These are phyloP conservation scores for Elaeagnus macrophylla DNA, from an alignment of 306 rosid genomes.

Conservation along the genomic window DNA sequence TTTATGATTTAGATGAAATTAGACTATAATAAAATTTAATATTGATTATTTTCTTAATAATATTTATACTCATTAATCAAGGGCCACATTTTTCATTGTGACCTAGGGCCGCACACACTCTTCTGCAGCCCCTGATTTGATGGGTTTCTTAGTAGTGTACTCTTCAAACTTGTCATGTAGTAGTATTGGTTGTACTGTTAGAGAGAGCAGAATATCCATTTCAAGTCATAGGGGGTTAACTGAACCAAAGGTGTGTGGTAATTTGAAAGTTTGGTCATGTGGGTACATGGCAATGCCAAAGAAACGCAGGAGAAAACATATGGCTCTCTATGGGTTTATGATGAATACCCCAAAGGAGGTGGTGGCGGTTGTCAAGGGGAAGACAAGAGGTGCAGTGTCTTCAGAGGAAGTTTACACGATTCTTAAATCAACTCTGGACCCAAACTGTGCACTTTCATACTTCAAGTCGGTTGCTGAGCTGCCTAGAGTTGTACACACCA, in stretches of 20 bases:
- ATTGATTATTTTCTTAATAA: too few species aligned
- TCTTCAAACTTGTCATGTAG: conserved; percentile 42
- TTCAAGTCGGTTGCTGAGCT: conserved; percentile 53
- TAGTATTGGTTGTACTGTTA: conserved; percentile 24
- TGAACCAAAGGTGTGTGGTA: conserved; percentile 25
- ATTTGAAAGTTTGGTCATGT: conserved; percentile 36
- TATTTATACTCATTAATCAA: too few species aligned
- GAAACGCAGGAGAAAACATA: conserved; percentile 32
- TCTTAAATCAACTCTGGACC: conserved; percentile 58
- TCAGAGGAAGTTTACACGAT: conserved; percentile 52
- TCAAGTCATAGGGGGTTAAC: conserved; percentile 24
- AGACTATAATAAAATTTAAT: too few species aligned
- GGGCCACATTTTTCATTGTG: too few species aligned
- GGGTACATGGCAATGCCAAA: conserved; percentile 33
- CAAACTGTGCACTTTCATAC: conserved; percentile 45
- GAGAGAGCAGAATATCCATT: conserved; percentile 24
- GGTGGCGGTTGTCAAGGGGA: conserved; percentile 25
- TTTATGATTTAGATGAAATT: too few species aligned
- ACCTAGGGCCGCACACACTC: too few species aligned
- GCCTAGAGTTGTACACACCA: conserved; percentile 58
- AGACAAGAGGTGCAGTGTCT: conserved; percentile 33
- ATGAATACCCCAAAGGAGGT: conserved; percentile 29
- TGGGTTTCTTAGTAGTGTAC: conserved; percentile 41
- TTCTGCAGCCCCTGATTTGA: conserved; percentile 8
- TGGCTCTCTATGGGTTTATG: conserved; percentile 33